A percentile compares a stretch with the other conserved stretches of the same genome.
These are phyloP conservation scores for Pythium plurisporium DNA, from an alignment of 352 stramenopile genomes.

Conservation along the genomic window DNA sequence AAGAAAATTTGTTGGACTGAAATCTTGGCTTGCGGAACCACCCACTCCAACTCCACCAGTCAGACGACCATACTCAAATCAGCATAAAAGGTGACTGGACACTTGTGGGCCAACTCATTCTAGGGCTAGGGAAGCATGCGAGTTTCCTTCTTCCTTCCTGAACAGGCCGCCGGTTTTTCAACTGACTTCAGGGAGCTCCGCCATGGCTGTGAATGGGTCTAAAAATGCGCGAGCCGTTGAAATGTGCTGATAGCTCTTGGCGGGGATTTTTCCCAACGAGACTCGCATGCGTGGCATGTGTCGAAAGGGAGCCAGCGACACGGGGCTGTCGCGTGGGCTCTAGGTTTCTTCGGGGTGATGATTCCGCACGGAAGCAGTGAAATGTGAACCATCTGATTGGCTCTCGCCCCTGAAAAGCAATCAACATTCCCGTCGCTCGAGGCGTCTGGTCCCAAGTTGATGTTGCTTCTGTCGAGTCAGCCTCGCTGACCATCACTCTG, in stretches of 20 bases:
- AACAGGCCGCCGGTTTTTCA: conserved; percentile 8
- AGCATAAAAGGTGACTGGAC: conserved; percentile 19
- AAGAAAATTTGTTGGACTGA: conserved; percentile 45
- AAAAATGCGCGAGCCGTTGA: conserved; percentile 7
- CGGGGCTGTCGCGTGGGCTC: conserved; percentile 3
- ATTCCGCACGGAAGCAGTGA: not conserved
- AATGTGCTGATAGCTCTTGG: not conserved
- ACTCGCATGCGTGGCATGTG: not conserved
- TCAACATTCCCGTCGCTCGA: conserved; percentile 23
- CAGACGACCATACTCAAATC: conserved; percentile 18
- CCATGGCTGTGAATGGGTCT: no score
- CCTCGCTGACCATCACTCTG: conserved; percentile 8
- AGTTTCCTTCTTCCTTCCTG: conserved; percentile 18
- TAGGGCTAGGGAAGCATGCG: conserved; percentile 23
- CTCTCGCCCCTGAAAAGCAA: not conserved
- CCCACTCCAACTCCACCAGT: conserved; percentile 14
- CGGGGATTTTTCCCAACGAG: not conserved
- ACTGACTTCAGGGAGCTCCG: conserved; percentile 9
- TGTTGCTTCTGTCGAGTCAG: conserved; percentile 22
- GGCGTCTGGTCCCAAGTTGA: conserved; percentile 28
- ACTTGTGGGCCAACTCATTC: conserved; percentile 4
- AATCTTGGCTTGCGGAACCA: conserved; percentile 26
- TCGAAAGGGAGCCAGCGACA: conserved; percentile 19
- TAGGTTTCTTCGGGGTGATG: not conserved
- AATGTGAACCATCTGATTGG: conserved; percentile 9